Evolutionary conservation across 805 yeast species (phyloP), one percentile per base, ranked within the genome.

Genomic region (Diddensiella santjacobensis): DNA sequence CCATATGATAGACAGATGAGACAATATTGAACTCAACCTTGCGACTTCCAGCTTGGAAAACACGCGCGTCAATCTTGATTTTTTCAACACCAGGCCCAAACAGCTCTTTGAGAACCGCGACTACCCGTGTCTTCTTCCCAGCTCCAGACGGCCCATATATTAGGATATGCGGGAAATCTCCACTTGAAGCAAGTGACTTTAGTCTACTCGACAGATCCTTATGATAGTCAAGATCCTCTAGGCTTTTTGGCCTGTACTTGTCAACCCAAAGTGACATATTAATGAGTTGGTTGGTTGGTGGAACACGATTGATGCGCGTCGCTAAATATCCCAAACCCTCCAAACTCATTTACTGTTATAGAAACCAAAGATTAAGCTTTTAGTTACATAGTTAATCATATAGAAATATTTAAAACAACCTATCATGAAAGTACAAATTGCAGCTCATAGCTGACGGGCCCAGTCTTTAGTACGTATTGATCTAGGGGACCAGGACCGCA

Each of bases 61-160:
- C 81, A 58, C 95, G 84, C 31, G 90, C 86, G 62, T 93, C 98
- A 45, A 93, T 90, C 65, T 89, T 91, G 71, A 86, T 72, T 58
- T 81, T 86, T 54, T 85, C 90, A 17, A 87, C 87, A 46, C 84
- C 84, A 2, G 84, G 66, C 0, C 98, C 98, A 60, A 83, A 93
- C 30, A 93, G 73, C 56, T 87, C 87, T 48, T 80, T 74, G 45
- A 93, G 68, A 1, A 95, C 74, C 4, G 95, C 81, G 66, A 88
- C 75, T 4, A 89, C 85, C 55, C 99, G 78, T 6, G 99, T 93
- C 71, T 93, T 95, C 64, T 93, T 93, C 50, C 99, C 99, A 13
- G 95, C 87, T 3, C 99, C 99, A 31, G 89, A 81, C 1, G 99
- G 98, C 0, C 99, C 99, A 63, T 91, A 91, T 2, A 93, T 78